Conservation (phyloP, 2,329 filamentous ascomycete genomes). For the Zymoseptoria brevis region DNA sequence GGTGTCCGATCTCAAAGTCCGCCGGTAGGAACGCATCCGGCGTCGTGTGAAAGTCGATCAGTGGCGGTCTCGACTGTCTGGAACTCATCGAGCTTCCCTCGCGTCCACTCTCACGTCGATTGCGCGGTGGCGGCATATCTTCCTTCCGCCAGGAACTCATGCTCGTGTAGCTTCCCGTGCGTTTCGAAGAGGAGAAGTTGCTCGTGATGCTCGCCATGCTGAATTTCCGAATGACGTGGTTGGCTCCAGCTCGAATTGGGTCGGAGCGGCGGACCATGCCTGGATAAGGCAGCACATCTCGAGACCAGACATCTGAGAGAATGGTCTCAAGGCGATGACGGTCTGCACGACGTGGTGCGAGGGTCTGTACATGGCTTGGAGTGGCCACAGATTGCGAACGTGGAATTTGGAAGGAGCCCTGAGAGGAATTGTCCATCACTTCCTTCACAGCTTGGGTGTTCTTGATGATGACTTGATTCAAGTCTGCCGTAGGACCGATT, state of each 20-base stretch:
- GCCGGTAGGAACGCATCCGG: conserved; percentile 41
- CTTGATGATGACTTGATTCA: conserved; percentile 75
- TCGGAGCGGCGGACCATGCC: conserved; percentile 67
- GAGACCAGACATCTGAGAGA: conserved; percentile 75
- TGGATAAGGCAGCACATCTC: conserved; percentile 70
- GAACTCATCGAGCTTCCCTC: conserved; percentile 1
- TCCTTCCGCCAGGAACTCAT: conserved; percentile 26
- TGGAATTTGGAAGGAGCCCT: conserved; percentile 51
- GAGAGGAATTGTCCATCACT: conserved; percentile 35
- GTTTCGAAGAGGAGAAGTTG: conserved; percentile 66
- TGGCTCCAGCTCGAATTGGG: conserved; percentile 67
- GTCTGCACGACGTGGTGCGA: conserved; percentile 68
- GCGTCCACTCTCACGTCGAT: neutral
- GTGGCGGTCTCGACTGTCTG: conserved; percentile 11
- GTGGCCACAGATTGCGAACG: conserved; percentile 73
- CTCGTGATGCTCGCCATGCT: conserved; percentile 73
- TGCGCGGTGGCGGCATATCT: conserved; percentile 16
- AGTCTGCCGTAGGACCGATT: conserved; percentile 57
- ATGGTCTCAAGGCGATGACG: conserved; percentile 67
- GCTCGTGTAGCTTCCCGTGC: conserved; percentile 53
- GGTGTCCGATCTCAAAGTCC: conserved; percentile 38
- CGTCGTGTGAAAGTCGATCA: conserved; percentile 42
- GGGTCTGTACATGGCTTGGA: conserved; percentile 58
- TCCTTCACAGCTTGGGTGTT: conserved; percentile 68
- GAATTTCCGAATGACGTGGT: conserved; percentile 79